Evolutionary conservation across 1,284 basidiomycete species (phyloP).

Genomic region (Neolentinus lepideus): DNA sequence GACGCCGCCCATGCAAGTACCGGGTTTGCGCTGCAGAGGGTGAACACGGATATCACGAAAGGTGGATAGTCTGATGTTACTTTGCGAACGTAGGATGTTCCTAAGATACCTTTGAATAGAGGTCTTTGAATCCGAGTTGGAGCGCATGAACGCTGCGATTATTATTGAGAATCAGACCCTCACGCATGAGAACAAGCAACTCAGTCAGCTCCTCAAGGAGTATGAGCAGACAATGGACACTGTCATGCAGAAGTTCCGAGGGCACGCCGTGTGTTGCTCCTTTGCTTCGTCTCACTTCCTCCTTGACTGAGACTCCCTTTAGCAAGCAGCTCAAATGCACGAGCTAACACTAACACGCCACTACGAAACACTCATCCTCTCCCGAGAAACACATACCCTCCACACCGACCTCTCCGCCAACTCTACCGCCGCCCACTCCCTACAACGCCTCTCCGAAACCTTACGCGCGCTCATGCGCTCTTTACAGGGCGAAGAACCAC

Average conservation of each 20-base stretch:
- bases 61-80: constrained; percentile 32
- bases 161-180: constrained; percentile 92
- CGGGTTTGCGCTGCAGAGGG: constrained; percentile 80
- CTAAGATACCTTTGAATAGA: constrained; percentile 42
- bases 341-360: constrained; percentile 86
- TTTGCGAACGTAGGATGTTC: not conserved
- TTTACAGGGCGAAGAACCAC: constrained; percentile 60
- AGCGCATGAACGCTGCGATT: constrained; percentile 83
- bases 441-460: constrained; percentile 66
- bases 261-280: constrained; percentile 70
- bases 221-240: constrained; percentile 94
- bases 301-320: constrained; percentile 8
- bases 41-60: constrained; percentile 92
- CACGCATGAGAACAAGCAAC: constrained; percentile 91
- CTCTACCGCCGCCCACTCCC: constrained; percentile 42
- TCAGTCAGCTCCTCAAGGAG: constrained; percentile 84
- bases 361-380: constrained; percentile 82
- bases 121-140: constrained; percentile 88
- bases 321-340: constrained; percentile 89
- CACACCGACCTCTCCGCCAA: constrained; percentile 54
- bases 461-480: constrained; percentile 70
- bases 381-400: constrained; percentile 59
- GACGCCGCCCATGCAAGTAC: constrained; percentile 76
- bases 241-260: constrained; percentile 94
- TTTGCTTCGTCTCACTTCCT: constrained; percentile 5